Percentiles rank a stretch among this genome's conserved stretches.
Conservation (phyloP, 2,329 filamentous ascomycete species). For the Dryadomyces quercus-mongolicae region DNA sequence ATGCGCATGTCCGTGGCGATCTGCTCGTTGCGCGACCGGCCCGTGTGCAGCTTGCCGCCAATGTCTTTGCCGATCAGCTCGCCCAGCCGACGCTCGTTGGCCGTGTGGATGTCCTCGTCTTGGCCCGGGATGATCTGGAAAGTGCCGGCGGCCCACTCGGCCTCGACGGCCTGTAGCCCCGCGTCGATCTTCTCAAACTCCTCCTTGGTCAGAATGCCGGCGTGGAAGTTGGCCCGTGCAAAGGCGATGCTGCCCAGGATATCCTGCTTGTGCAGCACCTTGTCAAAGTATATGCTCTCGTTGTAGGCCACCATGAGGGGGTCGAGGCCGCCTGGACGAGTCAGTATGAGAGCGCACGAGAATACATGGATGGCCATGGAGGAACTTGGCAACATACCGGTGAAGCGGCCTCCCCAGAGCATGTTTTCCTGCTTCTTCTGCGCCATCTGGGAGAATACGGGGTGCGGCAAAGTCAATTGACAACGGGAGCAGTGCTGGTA, state of each 20-base stretch:
- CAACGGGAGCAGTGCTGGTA: too few species aligned
- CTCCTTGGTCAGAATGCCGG: constrained; percentile 57
- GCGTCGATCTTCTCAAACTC: constrained; percentile 66
- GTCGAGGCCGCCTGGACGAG: constrained; percentile 59
- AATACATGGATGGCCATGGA: neutral
- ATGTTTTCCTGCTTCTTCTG: constrained; percentile 27
- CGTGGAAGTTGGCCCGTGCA: constrained; percentile 65
- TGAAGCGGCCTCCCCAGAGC: constrained; percentile 37
- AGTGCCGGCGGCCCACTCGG: constrained; percentile 38
- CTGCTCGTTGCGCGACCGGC: constrained; percentile 81
- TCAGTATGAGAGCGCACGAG: neutral
- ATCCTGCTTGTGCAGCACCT: constrained; percentile 66
- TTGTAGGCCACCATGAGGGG: constrained; percentile 83
- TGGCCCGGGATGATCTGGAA: constrained; percentile 40
- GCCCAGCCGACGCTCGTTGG: constrained; percentile 59
- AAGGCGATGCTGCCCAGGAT: constrained; percentile 73
- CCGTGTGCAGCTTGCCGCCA: constrained; percentile 81
- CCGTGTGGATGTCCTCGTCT: constrained; percentile 54
- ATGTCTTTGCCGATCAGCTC: constrained; percentile 80
- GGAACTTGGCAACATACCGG: constrained; percentile 21
- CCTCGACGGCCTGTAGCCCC: constrained; percentile 47
- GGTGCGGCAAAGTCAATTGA: too few species aligned
- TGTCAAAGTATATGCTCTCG: constrained; percentile 67
- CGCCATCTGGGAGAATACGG: constrained; percentile 1
- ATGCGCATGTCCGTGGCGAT: constrained; percentile 82